Base-by-base conservation (phyloP, 768 basidiomycete species). In the Tulasnella sp. region DNA sequence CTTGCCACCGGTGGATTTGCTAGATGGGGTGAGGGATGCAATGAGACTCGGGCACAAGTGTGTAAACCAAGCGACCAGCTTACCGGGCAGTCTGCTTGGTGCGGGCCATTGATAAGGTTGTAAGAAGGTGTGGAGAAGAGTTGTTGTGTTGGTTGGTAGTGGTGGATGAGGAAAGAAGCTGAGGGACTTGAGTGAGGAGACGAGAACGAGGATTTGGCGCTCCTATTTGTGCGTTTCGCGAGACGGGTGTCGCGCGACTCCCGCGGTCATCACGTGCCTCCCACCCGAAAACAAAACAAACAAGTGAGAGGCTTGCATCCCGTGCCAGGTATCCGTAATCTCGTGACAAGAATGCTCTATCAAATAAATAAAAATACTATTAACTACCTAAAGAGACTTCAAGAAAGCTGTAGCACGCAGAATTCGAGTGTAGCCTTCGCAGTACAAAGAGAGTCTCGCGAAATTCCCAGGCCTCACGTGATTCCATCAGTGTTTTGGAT, bases 1-100 rank as follows among this genome's bases (percentile, higher is more conserved):
- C 79, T 80, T 80, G 79, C 80, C 80, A 79, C 85, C 85, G 81
- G 85, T 86, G 75, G 85, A 85, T 81, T 85, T 85, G 79, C 85
- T 35, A 73, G 23, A n/a, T n/a, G n/a, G 39, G 39, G 39, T 4
- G 39, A 42, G 32, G 44, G 26, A 48, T 16, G 76, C 70, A 72
- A 73, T 37, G 73, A 39, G 61, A 57, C 10, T 61, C 73, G 72
- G 32, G 32, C 10, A 37, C 13, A 39, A 26, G n/a, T 3, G 35
- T 16, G 10, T 37, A 1, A n/a, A 26, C 9, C 26, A 23, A 26
- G n/a, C 5, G 70, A 69, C 4, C 7, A 71, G 70, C 70, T 39
- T 71, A 71, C 70, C 73, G 44, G 48, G 73, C 73, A 44, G 73
- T 74, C 44, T 74, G 73, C 78, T 80, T 82, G 77, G 81, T 82